Evolutionary conservation across 495 filamentous ascomycete genomes (phyloP).

Genomic region (Neurospora sp.): DNA sequence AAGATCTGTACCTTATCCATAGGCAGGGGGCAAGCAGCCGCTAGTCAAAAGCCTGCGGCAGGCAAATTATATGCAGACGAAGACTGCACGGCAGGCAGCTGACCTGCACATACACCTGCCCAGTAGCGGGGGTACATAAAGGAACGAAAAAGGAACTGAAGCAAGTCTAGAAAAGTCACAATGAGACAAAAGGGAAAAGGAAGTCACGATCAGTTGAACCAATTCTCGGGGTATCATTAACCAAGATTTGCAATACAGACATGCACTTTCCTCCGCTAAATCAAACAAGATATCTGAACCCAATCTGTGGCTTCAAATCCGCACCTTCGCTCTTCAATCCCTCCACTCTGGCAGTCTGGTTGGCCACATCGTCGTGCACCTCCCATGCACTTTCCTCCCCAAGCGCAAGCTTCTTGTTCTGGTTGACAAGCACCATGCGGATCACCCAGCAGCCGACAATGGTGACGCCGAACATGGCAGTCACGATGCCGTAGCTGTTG

Average conservation of each 20-base stretch:
- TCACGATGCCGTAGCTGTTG: constrained; percentile 39
- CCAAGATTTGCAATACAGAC: neutral
- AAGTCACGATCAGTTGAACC: neutral
- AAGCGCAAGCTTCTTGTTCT: constrained; percentile 60
- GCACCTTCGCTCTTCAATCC: constrained; percentile 1
- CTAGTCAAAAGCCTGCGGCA: neutral
- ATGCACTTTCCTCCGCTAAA: neutral
- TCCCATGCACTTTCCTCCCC: constrained; percentile 21
- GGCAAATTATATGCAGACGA: neutral
- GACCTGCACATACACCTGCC: neutral
- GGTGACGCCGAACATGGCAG: constrained; percentile 57
- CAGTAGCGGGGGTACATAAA: neutral
- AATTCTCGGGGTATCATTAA: neutral
- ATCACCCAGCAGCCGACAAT: constrained; percentile 35
- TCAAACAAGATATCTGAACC: constrained; percentile 10
- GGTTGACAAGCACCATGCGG: constrained; percentile 47
- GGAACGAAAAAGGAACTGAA: neutral
- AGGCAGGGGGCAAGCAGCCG: neutral
- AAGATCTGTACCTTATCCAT: neutral
- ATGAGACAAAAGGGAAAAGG: no score
- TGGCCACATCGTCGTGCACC: constrained; percentile 13
- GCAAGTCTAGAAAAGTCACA: neutral
- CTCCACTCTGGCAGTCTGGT: constrained; percentile 11
- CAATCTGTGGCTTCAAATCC: neutral
- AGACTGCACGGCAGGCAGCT: neutral